These are phyloP conservation scores for Colletotrichum neosansevieriae DNA, from an alignment of 2,329 filamentous ascomycete species.

Conservation along the genomic window DNA sequence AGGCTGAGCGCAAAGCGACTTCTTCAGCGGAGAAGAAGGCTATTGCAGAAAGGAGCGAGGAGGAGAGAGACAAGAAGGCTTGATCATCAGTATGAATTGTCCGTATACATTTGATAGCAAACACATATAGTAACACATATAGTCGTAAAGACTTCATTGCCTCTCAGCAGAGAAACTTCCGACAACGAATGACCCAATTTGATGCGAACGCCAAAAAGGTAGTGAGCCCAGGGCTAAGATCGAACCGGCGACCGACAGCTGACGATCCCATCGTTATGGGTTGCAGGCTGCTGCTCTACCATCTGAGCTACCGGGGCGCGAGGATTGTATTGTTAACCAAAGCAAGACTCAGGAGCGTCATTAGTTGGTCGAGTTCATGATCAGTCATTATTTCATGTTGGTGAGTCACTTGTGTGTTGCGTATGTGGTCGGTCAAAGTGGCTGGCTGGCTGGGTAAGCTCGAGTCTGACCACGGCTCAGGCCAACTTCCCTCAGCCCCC, in stretches of 20 bases:
- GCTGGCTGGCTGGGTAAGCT: too few species aligned
- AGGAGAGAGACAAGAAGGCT: neutral
- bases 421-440: neutral
- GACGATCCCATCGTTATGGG: neutral
- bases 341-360: neutral
- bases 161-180: too few species aligned
- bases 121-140: too few species aligned
- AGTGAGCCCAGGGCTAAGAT: neutral
- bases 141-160: too few species aligned
- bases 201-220: neutral
- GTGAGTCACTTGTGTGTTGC: neutral
- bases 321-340: neutral
- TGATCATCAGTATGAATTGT: too few species aligned
- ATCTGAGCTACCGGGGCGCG: neutral
- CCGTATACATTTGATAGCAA: too few species aligned
- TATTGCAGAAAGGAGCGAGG: neutral
- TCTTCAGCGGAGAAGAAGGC: too few species aligned
- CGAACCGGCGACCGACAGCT: slow-evolving; percentile 4
- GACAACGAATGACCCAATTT: too few species aligned
- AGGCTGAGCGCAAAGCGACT: too few species aligned
- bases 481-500: too few species aligned
- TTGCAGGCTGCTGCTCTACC: slow-evolving; percentile 4
- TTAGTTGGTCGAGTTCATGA: neutral
- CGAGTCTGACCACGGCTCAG: too few species aligned
- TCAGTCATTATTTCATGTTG: neutral